These are phyloP conservation scores for Syzygium grande DNA, from an alignment of 345 rosid species.

Conservation along the genomic window DNA sequence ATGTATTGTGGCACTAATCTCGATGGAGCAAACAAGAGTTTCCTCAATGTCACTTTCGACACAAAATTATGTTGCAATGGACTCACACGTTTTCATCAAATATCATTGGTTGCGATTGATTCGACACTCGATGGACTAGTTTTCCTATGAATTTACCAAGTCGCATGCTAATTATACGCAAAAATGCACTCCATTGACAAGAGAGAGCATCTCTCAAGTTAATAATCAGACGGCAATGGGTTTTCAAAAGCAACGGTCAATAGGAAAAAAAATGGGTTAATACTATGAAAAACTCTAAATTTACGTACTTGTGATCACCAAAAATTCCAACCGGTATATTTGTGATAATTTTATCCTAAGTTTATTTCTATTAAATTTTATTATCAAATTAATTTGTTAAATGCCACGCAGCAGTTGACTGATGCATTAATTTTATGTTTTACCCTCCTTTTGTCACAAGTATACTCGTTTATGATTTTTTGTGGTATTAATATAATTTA, in stretches of 20 bases:
- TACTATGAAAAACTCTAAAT: no score
- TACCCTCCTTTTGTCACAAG: no score
- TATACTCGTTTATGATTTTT: no score
- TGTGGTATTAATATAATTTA: no score
- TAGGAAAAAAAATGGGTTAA: not conserved
- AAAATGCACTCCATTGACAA: not conserved
- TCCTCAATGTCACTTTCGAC: accelerated
- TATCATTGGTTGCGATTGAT: not conserved
- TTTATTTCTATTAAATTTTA: no score
- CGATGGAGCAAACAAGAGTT: accelerated
- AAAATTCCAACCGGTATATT: no score
- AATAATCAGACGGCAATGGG: not conserved
- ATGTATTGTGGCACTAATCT: not conserved
- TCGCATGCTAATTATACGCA: not conserved
- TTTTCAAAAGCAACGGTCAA: not conserved
- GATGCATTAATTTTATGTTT: no score
- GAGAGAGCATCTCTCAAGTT: not conserved
- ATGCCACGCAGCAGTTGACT: no score
- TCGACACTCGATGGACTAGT: accelerated
- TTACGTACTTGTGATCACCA: no score
- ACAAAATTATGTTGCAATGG: no score
- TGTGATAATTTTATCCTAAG: no score
- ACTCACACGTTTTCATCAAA: accelerated
- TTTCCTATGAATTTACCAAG: not conserved
- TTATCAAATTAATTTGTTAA: no score